phyloP scores from a whole-genome alignment of 176 grass and related monocot genomes.

The Oryza glumipatula region DNA sequence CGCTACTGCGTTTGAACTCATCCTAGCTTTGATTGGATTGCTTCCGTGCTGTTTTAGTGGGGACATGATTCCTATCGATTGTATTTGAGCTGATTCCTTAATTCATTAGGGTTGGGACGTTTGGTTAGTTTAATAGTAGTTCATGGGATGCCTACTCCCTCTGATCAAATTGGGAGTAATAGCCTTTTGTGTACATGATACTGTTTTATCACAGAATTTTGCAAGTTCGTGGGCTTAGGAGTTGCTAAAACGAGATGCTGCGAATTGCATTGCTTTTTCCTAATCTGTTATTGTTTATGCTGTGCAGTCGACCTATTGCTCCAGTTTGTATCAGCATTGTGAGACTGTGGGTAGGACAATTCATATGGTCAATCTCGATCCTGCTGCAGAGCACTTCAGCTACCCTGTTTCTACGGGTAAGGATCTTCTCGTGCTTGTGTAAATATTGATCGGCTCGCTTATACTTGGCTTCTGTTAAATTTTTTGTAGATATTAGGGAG shows the following conservation, averaged over 20 bases:
- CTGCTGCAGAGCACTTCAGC: slow-evolving; percentile 84
- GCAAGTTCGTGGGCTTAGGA: background rate
- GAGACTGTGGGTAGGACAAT: slow-evolving; percentile 62
- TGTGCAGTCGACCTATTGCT: slow-evolving; percentile 90
- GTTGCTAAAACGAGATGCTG: background rate
- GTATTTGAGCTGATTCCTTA: background rate
- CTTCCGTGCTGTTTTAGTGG: background rate
- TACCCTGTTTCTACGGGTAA: slow-evolving; percentile 82
- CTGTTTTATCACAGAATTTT: background rate
- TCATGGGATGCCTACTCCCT: background rate
- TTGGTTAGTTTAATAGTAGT: background rate
- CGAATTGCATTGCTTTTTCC: background rate
- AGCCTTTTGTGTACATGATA: too few species aligned
- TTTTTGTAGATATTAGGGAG: slow-evolving; percentile 79
- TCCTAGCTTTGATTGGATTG: background rate
- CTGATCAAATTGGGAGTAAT: too few species aligned
- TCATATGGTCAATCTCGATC: slow-evolving; percentile 92
- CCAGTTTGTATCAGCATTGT: slow-evolving; percentile 78
- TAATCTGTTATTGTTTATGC: slow-evolving; percentile 13
- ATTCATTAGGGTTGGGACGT: background rate
- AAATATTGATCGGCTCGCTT: background rate
- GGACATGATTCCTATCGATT: background rate
- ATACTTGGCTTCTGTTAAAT: background rate
- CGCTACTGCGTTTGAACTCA: background rate
- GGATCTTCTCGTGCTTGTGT: background rate